Evolutionary conservation across 2,329 filamentous ascomycete species (phyloP).

Genomic region (Exophiala sideris): DNA sequence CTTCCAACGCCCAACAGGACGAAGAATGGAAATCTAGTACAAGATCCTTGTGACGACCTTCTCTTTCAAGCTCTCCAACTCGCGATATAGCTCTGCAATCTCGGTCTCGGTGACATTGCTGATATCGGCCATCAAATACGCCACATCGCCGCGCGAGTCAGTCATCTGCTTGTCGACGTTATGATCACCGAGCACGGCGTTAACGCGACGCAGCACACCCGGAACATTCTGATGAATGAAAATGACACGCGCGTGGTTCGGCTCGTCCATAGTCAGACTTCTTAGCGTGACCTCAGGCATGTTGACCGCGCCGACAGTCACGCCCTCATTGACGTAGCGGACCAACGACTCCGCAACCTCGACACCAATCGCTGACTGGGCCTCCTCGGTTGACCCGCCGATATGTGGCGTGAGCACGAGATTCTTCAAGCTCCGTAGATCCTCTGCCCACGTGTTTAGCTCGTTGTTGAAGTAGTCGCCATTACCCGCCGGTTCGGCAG

Average conservation of each 20-base stretch:
- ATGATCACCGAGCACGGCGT: slow-evolving; percentile 89
- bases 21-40: slow-evolving; percentile 12
- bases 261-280: slow-evolving; percentile 84
- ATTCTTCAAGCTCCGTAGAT: slow-evolving; percentile 81
- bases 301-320: slow-evolving; percentile 89
- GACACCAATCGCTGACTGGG: slow-evolving; percentile 89
- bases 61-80: slow-evolving; percentile 65
- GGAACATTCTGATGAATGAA: slow-evolving; percentile 97
- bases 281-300: slow-evolving; percentile 91
- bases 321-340: slow-evolving; percentile 92
- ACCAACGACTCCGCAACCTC: slow-evolving; percentile 88
- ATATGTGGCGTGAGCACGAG: slow-evolving; percentile 96
- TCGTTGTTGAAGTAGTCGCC: slow-evolving; percentile 88
- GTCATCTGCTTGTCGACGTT: slow-evolving; percentile 99
- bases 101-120: slow-evolving; percentile 77
- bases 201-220: slow-evolving; percentile 91
- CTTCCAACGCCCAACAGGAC: not conserved
- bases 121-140: slow-evolving; percentile 97
- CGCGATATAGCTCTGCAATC: slow-evolving; percentile 81
- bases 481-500: slow-evolving; percentile 87
- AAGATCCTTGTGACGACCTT: slow-evolving; percentile 27
- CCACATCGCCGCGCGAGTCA: slow-evolving; percentile 87
- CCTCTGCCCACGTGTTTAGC: slow-evolving; percentile 80
- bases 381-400: slow-evolving; percentile 95
- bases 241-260: slow-evolving; percentile 85